Conservation (phyloP, 441 rosid genomes). For the Raphanus hybrid region DNA sequence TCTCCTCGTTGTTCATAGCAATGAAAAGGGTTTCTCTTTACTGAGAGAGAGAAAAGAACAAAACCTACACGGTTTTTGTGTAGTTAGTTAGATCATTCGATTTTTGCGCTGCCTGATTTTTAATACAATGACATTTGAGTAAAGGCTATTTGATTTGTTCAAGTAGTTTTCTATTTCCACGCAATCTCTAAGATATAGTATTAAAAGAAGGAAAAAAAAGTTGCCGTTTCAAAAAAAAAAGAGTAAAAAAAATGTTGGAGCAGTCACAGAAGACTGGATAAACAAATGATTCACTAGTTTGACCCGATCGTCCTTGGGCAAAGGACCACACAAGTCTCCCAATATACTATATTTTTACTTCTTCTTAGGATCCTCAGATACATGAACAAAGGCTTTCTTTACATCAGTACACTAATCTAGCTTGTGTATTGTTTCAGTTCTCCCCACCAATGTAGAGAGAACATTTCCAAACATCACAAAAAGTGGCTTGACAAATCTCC, state of each 20-base stretch:
- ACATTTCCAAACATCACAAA: too few relatives aligned
- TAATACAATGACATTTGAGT: background rate
- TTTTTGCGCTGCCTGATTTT: background rate
- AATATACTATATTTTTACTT: background rate
- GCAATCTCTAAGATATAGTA: background rate
- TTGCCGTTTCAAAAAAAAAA: too few relatives aligned
- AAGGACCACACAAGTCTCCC: background rate
- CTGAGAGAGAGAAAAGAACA: background rate
- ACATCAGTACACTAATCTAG: background rate
- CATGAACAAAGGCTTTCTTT: background rate
- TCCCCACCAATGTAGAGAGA: too few relatives aligned
- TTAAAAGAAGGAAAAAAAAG: background rate
- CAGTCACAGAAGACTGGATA: conserved; percentile 3
- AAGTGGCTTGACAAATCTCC: too few relatives aligned
- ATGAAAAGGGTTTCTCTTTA: background rate
- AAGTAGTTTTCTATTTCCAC: background rate
- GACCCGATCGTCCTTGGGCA: background rate
- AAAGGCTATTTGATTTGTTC: too few relatives aligned
- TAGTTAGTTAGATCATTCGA: background rate
- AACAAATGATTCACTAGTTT: conserved; percentile 3
- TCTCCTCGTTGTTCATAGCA: conserved; percentile 4
- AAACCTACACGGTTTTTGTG: background rate
- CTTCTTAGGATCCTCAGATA: background rate
- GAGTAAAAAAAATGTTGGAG: background rate
- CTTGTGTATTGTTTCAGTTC: background rate